These are phyloP conservation scores for Akanthomyces muscarius DNA, from an alignment of 2,329 filamentous ascomycete species.

Conservation along the genomic window DNA sequence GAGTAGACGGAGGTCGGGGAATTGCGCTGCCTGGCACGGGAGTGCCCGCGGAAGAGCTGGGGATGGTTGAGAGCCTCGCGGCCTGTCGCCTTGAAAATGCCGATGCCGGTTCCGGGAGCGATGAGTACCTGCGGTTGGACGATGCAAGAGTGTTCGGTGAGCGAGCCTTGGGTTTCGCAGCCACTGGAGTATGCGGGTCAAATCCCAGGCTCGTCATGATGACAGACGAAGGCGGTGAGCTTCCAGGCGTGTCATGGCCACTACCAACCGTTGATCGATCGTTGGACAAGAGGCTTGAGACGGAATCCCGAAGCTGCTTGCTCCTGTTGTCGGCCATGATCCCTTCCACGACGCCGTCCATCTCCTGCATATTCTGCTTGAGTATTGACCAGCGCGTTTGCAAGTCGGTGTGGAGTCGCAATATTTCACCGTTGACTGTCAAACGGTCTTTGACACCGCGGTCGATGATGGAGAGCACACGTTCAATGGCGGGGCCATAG, in stretches of 20 bases:
- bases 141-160: conserved; percentile 45
- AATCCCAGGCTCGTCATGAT: conserved; percentile 55
- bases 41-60: conserved; percentile 49
- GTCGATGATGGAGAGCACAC: conserved; percentile 87
- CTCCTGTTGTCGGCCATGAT: conserved; percentile 58
- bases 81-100: conserved; percentile 38
- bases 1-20: conserved; percentile 43
- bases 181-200: conserved; percentile 43
- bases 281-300: conserved; percentile 86
- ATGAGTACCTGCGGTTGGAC: conserved; percentile 43
- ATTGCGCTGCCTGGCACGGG: conserved; percentile 35
- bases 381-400: conserved; percentile 75
- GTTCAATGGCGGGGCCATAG: conserved; percentile 88
- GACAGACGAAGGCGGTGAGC: conserved; percentile 59
- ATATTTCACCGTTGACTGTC: conserved; percentile 92
- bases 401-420: conserved; percentile 81
- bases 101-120: conserved; percentile 42
- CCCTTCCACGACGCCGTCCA: conserved; percentile 73
- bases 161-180: conserved; percentile 46
- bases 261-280: conserved; percentile 70
- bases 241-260: conserved; percentile 65
- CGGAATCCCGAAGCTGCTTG: conserved; percentile 82
- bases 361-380: conserved; percentile 70
- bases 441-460: conserved; percentile 93
- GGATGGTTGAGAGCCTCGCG: conserved; percentile 44